Conservation (phyloP, 139 green algal species). For the Dunaliella sp. region DNA sequence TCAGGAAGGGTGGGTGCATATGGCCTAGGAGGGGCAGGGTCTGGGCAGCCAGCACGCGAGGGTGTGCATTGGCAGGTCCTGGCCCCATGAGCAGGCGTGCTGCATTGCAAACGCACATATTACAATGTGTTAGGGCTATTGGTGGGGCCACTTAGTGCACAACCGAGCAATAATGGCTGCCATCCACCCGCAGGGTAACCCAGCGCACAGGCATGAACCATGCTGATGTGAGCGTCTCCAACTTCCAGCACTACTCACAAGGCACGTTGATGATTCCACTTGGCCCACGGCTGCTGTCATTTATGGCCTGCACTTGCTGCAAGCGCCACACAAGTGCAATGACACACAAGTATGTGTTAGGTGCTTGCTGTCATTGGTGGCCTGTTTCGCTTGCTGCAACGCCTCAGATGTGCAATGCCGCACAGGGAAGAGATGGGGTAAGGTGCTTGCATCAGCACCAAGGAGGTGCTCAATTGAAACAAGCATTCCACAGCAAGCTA, state of each 20-base stretch:
- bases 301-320: not conserved
- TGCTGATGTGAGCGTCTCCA: not conserved
- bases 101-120: no score
- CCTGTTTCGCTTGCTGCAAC: no score
- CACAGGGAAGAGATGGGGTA: not conserved
- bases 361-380: no score
- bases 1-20: conserved; percentile 92
- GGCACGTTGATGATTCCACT: not conserved
- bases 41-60: conserved; percentile 74
- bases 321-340: not conserved
- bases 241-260: not conserved
- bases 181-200: not conserved
- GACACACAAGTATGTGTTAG: not conserved
- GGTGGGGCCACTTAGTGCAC: not conserved
- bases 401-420: not conserved
- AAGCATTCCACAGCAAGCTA: not conserved
- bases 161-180: not conserved
- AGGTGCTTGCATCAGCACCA: not conserved
- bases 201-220: not conserved
- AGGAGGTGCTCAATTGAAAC: not conserved
- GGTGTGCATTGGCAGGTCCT: conserved; percentile 80
- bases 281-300: not conserved
- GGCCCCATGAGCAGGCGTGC: conserved; percentile 81
- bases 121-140: no score
- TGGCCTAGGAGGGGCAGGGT: conserved; percentile 81